Base-by-base conservation (phyloP, 768 basidiomycete species). In the Pleurotus salmoneostramineus region DNA sequence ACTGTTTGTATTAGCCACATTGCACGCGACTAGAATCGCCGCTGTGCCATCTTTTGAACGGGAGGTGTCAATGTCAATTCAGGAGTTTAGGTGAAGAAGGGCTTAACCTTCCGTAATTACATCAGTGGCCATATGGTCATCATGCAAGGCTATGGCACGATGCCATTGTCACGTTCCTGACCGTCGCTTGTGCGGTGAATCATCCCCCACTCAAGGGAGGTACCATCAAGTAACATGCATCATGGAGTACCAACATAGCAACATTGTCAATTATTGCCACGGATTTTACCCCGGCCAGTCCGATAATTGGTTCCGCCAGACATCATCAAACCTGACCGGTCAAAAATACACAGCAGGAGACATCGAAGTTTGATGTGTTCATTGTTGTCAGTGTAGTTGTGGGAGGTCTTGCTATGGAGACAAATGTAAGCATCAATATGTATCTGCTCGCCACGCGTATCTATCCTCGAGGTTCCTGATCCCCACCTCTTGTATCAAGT, bases 391-490 rank as follows among this genome's bases (percentile, higher is more conserved):
- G n/a, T 40, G 8, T 40, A n/a, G 37, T n/a, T n/a, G 8, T 40
- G n/a, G 37, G 37, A 40, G 8, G 37, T n/a, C 37, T 8, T 40
- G 8, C 37, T 40, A 40, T 40, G 37, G 37, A 40, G 8, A 40
- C 37, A 40, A n/a, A n/a, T 10, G 37, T 10, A 40, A 40, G 8
- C 37, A 40, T 40, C 37, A 8, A 10, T 40, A 10, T 40, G 37
- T 40, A 10, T n/a, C 35, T 31, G 40, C 52, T 2, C 52, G 52
- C 52, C 52, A 55, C 31, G 52, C 52, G 21, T 55, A 55, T n/a
- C 40, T 40, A 31, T 55, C 52, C 14, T 55, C 52, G n/a, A 55
- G 52, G 43, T 43, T 37, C 40, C 34, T 27, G 14, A 55, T 31
- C 4, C 3, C 40, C 36, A 17, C 40, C 27, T 55, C 52, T 21